Conservation (phyloP, 495 filamentous ascomycete species). For the Penicillium fimorum region DNA sequence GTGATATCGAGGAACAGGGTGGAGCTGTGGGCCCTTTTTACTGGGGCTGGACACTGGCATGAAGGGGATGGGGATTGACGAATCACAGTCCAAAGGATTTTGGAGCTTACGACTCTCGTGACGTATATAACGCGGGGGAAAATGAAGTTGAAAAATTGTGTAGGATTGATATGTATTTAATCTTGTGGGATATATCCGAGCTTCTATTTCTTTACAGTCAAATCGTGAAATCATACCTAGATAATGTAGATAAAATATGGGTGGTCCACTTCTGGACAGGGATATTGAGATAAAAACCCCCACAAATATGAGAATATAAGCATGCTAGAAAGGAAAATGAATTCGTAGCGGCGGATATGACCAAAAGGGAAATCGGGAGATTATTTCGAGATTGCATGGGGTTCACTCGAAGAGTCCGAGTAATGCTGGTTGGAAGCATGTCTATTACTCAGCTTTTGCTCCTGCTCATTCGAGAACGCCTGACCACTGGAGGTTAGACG, state of each 20-base stretch:
- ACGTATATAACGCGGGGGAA: too few species aligned
- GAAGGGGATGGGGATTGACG: too few species aligned
- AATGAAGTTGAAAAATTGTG: too few species aligned
- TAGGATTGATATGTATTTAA: too few species aligned
- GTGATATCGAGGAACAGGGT: too few species aligned
- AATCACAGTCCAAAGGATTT: too few species aligned
- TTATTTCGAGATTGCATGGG: slow-evolving; percentile 4
- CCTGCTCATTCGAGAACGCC: slow-evolving; percentile 1
- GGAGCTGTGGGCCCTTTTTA: too few species aligned
- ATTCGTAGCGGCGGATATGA: neutral
- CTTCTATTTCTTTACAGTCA: slow-evolving; percentile 4
- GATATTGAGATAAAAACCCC: neutral
- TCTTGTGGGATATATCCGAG: too few species aligned
- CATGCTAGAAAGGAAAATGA: neutral
- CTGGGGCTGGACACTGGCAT: too few species aligned
- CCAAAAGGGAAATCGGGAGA: neutral
- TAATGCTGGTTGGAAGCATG: neutral
- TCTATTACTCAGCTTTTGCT: neutral
- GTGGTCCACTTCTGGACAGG: too few species aligned
- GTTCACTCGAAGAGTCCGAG: slow-evolving; percentile 5
- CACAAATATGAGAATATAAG: neutral
- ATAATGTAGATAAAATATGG: neutral
- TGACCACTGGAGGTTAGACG: neutral
- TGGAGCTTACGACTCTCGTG: too few species aligned
- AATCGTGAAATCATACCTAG: slow-evolving; percentile 4